These are phyloP conservation scores for Cardiosporidium cionae DNA, from an alignment of 169 alveolate genomes.

Conservation along the genomic window DNA sequence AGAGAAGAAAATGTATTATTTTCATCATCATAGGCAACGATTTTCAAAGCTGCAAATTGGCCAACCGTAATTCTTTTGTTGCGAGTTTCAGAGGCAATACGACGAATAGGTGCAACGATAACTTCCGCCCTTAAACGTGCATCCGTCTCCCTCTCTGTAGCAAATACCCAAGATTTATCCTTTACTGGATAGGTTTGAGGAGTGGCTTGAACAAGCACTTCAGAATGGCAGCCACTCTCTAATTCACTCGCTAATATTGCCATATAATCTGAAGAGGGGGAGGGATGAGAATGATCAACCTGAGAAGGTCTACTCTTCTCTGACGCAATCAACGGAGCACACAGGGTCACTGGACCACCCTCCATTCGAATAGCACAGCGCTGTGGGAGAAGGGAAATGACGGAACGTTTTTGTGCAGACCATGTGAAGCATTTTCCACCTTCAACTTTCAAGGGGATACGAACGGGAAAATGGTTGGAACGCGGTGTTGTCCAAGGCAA, in stretches of 20 bases:
- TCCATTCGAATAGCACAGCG: too few species aligned
- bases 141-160: background rate
- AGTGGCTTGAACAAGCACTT: background rate
- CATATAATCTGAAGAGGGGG: background rate
- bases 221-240: background rate
- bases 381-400: background rate
- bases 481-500: background rate
- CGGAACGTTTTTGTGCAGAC: background rate
- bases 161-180: background rate
- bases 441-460: background rate
- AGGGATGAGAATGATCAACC: too few species aligned
- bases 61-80: background rate
- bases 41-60: background rate
- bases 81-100: background rate
- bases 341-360: too few species aligned
- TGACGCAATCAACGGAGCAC: too few species aligned
- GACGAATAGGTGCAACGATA: background rate
- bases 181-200: background rate
- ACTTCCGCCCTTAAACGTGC: background rate
- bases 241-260: background rate
- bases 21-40: background rate
- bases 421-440: background rate
- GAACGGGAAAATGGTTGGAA: background rate
- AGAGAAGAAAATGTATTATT: background rate
- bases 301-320: too few species aligned